These are phyloP conservation scores for Saccharomycopsis fermentans DNA, from an alignment of 805 yeast genomes.

Conservation along the genomic window DNA sequence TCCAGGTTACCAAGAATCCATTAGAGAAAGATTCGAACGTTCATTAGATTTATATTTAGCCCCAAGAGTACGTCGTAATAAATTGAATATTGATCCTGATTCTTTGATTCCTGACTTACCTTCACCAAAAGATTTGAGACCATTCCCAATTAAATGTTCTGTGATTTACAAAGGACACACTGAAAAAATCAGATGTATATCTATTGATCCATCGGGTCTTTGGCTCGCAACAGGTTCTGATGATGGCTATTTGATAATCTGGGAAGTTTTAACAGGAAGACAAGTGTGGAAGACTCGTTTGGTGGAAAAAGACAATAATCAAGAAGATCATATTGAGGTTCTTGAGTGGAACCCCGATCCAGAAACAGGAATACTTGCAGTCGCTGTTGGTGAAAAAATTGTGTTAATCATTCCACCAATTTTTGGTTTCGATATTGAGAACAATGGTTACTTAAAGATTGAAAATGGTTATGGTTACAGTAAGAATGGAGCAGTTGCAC, in stretches of 20 bases:
- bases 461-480: conserved; percentile 90
- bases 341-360: conserved; percentile 86
- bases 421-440: conserved; percentile 81
- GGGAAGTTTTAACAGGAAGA: conserved; percentile 95
- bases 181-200: conserved; percentile 70
- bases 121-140: conserved; percentile 90
- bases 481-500: conserved; percentile 4
- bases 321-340: conserved; percentile 71
- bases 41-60: conserved; percentile 90
- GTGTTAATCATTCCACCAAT: conserved; percentile 81
- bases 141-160: conserved; percentile 89
- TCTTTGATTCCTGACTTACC: conserved; percentile 93
- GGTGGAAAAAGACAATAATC: conserved; percentile 39
- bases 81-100: conserved; percentile 91
- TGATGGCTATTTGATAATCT: conserved; percentile 90
- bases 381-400: conserved; percentile 71
- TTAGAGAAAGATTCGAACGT: conserved; percentile 90
- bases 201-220: conserved; percentile 80
- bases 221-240: conserved; percentile 98
- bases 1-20: conserved; percentile 79
- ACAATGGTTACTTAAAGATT: conserved; percentile 62
- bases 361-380: conserved; percentile 69
- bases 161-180: conserved; percentile 76
- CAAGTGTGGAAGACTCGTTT: conserved; percentile 64
- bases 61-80: conserved; percentile 87